Conservation (phyloP, 2,329 filamentous ascomycete species). For the Colletotrichum sp. region DNA sequence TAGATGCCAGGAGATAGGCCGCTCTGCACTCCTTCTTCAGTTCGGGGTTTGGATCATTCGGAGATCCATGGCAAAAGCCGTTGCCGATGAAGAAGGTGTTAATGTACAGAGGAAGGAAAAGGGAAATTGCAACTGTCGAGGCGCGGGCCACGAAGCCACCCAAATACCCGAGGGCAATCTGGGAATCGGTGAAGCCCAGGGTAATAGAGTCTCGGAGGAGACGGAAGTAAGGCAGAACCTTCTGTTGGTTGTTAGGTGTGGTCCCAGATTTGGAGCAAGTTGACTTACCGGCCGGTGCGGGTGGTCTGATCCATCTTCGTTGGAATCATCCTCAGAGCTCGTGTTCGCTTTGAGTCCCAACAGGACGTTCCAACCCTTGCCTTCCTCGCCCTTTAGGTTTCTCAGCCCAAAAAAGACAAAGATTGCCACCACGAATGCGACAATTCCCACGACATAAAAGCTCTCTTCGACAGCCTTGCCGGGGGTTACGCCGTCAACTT, state of each 20-base stretch:
- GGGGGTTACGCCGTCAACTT: conserved; percentile 73
- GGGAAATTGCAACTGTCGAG: conserved; percentile 91
- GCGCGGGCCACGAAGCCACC: conserved; percentile 95
- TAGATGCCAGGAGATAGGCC: conserved; percentile 87
- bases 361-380: conserved; percentile 72
- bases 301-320: conserved; percentile 24
- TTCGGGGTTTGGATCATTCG: conserved; percentile 69
- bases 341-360: conserved; percentile 41
- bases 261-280: not conserved
- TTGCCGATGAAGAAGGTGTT: conserved; percentile 88
- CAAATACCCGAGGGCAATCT: conserved; percentile 87
- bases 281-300: conserved; percentile 30
- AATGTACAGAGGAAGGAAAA: conserved; percentile 92
- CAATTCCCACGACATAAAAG: conserved; percentile 83
- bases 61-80: conserved; percentile 76
- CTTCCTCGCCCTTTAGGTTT: conserved; percentile 73
- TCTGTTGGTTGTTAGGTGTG: conserved; percentile 18
- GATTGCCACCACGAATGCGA: conserved; percentile 75
- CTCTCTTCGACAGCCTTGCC: conserved; percentile 79
- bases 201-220: conserved; percentile 68
- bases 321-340: not conserved
- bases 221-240: conserved; percentile 61
- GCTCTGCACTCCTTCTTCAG: conserved; percentile 85
- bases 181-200: conserved; percentile 75
- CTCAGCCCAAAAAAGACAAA: conserved; percentile 82